Conservation (phyloP, 2,329 filamentous ascomycete species). For the Bipolaris gigantea region DNA sequence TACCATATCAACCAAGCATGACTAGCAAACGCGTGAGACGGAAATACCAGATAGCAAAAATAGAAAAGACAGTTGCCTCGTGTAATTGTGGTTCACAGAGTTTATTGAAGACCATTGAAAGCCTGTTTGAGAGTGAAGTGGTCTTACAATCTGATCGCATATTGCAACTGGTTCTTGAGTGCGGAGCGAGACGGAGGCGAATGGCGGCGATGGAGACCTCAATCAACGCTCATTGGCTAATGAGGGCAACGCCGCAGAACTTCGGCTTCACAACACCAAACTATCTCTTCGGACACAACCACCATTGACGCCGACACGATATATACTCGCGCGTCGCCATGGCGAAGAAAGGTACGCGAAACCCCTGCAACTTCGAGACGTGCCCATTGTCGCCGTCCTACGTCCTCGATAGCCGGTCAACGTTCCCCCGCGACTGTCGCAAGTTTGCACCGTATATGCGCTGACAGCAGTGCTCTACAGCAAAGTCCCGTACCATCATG, state of each 20-base stretch:
- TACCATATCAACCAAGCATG: too few relatives aligned
- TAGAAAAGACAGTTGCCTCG: too few relatives aligned
- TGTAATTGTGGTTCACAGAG: too few relatives aligned
- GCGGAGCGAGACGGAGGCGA: background rate
- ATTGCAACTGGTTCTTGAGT: background rate
- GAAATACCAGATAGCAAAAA: too few relatives aligned
- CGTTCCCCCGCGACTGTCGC: background rate
- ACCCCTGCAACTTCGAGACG: background rate
- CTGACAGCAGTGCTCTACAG: slow-evolving; percentile 52
- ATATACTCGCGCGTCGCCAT: slow-evolving; percentile 24
- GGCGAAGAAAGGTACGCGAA: slow-evolving; percentile 41
- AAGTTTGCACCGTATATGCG: background rate
- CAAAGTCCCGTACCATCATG: slow-evolving; percentile 87
- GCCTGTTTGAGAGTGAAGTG: too few relatives aligned
- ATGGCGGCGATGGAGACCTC: slow-evolving; percentile 5
- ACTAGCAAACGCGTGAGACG: too few relatives aligned
- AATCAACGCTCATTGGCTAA: slow-evolving; percentile 24
- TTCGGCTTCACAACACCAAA: slow-evolving; percentile 24
- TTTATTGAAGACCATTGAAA: background rate
- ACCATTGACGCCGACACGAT: slow-evolving; percentile 18
- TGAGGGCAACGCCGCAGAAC: slow-evolving; percentile 17
- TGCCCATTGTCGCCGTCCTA: too few relatives aligned
- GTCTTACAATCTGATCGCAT: too few relatives aligned
- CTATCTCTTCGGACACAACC: slow-evolving; percentile 19
- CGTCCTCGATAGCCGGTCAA: background rate